phyloP scores from a whole-genome alignment of 129 eudicot species.

The Flaveria robusta region DNA sequence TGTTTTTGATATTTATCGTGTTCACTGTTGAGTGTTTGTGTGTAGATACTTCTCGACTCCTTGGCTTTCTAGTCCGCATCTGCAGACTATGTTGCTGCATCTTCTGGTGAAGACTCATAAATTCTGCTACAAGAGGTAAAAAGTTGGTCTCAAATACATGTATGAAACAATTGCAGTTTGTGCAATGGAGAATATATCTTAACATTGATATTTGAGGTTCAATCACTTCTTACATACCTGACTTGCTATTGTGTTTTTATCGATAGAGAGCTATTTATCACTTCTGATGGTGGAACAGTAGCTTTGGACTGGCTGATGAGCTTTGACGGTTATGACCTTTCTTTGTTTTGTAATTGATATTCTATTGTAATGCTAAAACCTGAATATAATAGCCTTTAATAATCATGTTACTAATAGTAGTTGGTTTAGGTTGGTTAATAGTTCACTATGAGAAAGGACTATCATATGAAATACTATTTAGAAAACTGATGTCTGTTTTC shows the following conservation, averaged over 20 bases:
- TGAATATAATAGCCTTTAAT: background rate
- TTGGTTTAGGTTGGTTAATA: slow-evolving; percentile 56
- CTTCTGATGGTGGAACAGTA: slow-evolving; percentile 83
- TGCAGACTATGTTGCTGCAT: slow-evolving; percentile 60
- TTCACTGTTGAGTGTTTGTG: background rate
- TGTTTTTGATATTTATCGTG: too few relatives aligned
- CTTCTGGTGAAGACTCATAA: slow-evolving; percentile 52
- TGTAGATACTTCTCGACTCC: slow-evolving; percentile 72
- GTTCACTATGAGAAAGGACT: slow-evolving; percentile 36
- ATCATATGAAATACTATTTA: background rate
- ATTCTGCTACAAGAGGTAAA: slow-evolving; percentile 65
- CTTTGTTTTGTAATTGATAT: slow-evolving; percentile 1
- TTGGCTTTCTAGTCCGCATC: slow-evolving; percentile 89
- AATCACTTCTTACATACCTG: background rate
- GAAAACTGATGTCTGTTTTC: background rate
- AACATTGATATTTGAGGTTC: too few relatives aligned
- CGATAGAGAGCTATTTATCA: slow-evolving; percentile 57
- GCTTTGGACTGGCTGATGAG: slow-evolving; percentile 78
- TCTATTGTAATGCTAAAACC: background rate
- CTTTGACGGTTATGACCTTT: slow-evolving; percentile 45
- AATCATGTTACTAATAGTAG: slow-evolving; percentile 27
- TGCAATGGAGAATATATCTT: background rate
- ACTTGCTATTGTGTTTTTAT: slow-evolving; percentile 4
- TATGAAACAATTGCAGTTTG: background rate
- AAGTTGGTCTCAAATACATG: background rate